Conservation (phyloP, 2,329 filamentous ascomycete genomes). For the Fusarium mexicanum region DNA sequence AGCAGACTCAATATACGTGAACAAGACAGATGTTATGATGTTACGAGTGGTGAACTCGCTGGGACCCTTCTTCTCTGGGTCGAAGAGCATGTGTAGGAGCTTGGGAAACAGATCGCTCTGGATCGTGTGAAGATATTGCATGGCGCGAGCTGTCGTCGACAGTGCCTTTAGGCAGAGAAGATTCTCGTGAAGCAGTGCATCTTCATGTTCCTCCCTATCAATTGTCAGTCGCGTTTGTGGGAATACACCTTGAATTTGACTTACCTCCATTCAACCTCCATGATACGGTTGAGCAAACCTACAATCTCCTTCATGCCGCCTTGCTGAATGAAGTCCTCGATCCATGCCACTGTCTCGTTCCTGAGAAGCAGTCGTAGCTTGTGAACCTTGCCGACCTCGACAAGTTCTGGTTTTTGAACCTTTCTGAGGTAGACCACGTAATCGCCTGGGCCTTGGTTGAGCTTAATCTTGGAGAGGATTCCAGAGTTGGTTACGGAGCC, state of each 20-base stretch:
- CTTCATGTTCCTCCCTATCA: conserved; percentile 90
- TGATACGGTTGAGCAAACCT: conserved; percentile 85
- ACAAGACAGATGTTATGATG: conserved; percentile 88
- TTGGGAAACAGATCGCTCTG: conserved; percentile 86
- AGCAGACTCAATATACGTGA: conserved; percentile 83
- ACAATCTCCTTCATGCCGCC: conserved; percentile 95
- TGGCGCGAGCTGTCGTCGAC: conserved; percentile 87
- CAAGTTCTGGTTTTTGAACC: conserved; percentile 79
- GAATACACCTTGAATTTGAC: conserved; percentile 43
- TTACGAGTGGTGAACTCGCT: conserved; percentile 95
- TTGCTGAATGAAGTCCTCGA: conserved; percentile 87
- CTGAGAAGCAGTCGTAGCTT: conserved; percentile 89
- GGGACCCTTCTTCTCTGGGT: conserved; percentile 97
- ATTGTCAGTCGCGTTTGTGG: conserved; percentile 9
- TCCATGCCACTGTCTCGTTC: conserved; percentile 97
- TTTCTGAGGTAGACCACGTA: conserved; percentile 88
- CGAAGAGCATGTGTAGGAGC: conserved; percentile 88
- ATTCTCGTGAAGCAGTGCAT: conserved; percentile 89
- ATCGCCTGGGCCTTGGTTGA: conserved; percentile 79
- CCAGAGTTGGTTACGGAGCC: conserved; percentile 65
- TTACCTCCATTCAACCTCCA: conserved; percentile 95
- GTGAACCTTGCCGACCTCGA: conserved; percentile 95
- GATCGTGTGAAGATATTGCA: conserved; percentile 83
- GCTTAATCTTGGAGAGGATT: conserved; percentile 75
- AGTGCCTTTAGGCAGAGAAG: conserved; percentile 93